Evolutionary conservation across 2,329 filamentous ascomycete species (phyloP).

Genomic region (Trichoderma semiorbis): DNA sequence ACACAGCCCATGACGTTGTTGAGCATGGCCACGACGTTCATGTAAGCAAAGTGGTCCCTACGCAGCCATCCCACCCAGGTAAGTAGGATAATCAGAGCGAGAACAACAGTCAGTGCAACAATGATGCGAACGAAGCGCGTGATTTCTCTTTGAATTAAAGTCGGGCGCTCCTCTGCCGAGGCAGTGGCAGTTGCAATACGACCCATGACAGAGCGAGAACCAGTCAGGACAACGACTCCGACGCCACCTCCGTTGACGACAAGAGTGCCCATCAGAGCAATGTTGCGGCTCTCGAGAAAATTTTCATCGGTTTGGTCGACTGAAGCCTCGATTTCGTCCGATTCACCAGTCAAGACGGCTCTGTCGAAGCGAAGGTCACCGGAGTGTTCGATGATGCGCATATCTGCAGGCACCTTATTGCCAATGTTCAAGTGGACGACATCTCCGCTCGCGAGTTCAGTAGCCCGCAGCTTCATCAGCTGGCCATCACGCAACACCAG

Average conservation of each 20-base stretch:
- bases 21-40: conserved; percentile 42
- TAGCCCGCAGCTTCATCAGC: conserved; percentile 37
- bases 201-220: conserved; percentile 40
- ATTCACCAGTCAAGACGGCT: conserved; percentile 41
- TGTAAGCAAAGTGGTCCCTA: conserved; percentile 34
- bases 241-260: conserved; percentile 40
- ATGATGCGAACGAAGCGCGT: conserved; percentile 43
- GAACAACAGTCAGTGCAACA: conserved; percentile 35
- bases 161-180: conserved; percentile 35
- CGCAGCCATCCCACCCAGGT: conserved; percentile 44
- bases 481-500: conserved; percentile 44
- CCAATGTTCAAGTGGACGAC: conserved; percentile 45
- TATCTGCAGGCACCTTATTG: conserved; percentile 47
- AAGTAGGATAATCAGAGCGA: conserved; percentile 41
- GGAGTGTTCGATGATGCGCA: conserved; percentile 41
- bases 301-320: conserved; percentile 39
- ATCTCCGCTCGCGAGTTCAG: conserved; percentile 45
- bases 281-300: conserved; percentile 42
- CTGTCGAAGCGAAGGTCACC: conserved; percentile 43
- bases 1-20: conserved; percentile 45
- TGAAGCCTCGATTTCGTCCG: conserved; percentile 40
- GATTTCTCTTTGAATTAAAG: conserved; percentile 42
- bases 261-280: conserved; percentile 42
- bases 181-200: conserved; percentile 38
- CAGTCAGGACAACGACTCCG: conserved; percentile 41